Evolutionary conservation across 805 yeast genomes (phyloP), one percentile per base, ranked within the genome.

Genomic region (Saturnispora galanensis): DNA sequence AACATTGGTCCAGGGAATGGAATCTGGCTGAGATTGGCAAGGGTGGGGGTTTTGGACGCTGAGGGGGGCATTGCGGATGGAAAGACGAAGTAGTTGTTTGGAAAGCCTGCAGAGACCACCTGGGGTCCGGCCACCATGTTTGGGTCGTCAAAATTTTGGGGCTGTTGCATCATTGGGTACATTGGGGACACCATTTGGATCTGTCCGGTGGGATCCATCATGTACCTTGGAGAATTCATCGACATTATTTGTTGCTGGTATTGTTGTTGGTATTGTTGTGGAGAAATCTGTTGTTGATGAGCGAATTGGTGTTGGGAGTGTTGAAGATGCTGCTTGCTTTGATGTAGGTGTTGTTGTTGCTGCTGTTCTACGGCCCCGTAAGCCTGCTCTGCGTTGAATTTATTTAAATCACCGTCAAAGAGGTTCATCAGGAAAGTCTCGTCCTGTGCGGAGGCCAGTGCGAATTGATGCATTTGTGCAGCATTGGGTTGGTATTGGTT

Each of bases 381-480:
- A n/a, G 45, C 18, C 31, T 21, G 26, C 26, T 21, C 31, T 17
- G 13, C n/a, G 16, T n/a, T 36, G 15, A 21, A 10, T 7, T 28
- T 15, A 16, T 31, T 8, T 16, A 10, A 17, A 31, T 42, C 45
- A 11, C 31, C 30, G 13, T 42, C 45, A 12, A 42, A 37, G 17
- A 42, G 26, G 12, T 26, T 37, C 32, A 18, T 21, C n/a, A 42
- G 33, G 18, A 42, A 42, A 8, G 36, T 21, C 28, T 42, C 45
- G 17, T 42, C 41, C 38, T 37, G 45, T 4, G 45, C 41, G 10
- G 45, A 42, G n/a, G 41, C 41, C 10, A 42, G 28, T 10, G 45
- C 34, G 11, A 31, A 37, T 11, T 42, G 45, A 12, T 42, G 45
- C n/a, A 37, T 11, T 31, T 36, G 41, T 2, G 12, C 11, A 8